Base-by-base conservation (phyloP, 208 protist genomes). In the Crithidia bombi region DNA sequence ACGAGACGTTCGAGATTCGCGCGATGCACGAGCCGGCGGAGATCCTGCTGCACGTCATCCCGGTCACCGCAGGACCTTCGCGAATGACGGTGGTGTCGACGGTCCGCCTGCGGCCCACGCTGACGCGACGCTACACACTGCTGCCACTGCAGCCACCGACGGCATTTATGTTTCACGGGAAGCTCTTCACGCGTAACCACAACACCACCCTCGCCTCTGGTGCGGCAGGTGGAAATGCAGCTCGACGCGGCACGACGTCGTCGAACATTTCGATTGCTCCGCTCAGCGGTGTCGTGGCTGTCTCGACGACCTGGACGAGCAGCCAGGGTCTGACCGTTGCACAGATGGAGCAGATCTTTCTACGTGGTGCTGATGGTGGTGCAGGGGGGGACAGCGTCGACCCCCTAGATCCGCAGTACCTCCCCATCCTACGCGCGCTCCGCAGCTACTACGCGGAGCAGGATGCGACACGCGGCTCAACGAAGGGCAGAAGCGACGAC, bases 1-100 rank as follows among this genome's bases (percentile, higher is more conserved):
- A 95, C 43, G 90, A 95, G 56, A 91, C 85, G 25, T 95, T 95
- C 70, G 90, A 95, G 56, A 49, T 95, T n/a, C 78, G 79, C 39
- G 72, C 85, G 19, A 36, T 78, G 67, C 73, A 80, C 26, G 86
- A 92, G 67, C 86, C 82, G n/a, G 62, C 74, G 49, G 90, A 95
- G 73, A 79, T 95, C 26, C 59, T 95, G 12, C 76, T 95, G 19
- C 90, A 95, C 66, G 58, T 95, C 63, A 75, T 95, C n/a, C 79
- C 81, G 17, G 79, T 89, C 30, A 70, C 71, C 14, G 59, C 70
- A 17, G 55, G 64, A 21, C 68, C 66, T 1, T 44, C 69, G 5
- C 70, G 67, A 50, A 59, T 75, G 58, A 69, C 55, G 0, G 90
- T 92, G 14, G 64, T 88, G 28, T 76, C 84, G 21, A 91, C 86